Base-by-base conservation (phyloP, 768 basidiomycete species). In the Termitomyces sp. region DNA sequence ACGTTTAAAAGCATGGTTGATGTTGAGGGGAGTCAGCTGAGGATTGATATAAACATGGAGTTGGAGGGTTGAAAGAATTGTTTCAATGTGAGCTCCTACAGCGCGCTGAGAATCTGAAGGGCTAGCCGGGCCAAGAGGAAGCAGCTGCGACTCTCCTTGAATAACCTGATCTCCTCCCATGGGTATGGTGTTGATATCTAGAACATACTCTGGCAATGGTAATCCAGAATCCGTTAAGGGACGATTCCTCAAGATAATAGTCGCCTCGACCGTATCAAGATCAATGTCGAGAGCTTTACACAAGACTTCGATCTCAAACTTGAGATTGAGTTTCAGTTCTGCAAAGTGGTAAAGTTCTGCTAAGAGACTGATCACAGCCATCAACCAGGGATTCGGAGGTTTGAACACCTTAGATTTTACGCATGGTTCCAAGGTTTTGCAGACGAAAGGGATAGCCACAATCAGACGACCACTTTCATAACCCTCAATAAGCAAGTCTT, bases 301-400 rank as follows among this genome's bases (percentile, higher is more conserved):
- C 20, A 98, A 76, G 39, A 98, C 87, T 72, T 99, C 97, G 55
- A 99, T 98, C 73, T 98, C 97, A 67, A 99, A 99, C 73, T 98
- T 98, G 69, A 94, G 81, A 69, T 98, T 97, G 55, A 98, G 78
- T 73, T 96, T 96, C 60, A 98, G 80, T 64, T 98, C 95, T 5
- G 94, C 96, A 65, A 88, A 95, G 69, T 95, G 92, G 71, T 99
- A 98, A n/a, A 99, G 81, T 70, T 99, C 97, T 45, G 86, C 91
- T 46, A 98, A 82, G 44, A 98, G 79, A 62, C 89, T 85, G 65
- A 98, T 79, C 61, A 99, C 91, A 0, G 91, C 95, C 89, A 98
- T 95, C 51, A 99, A 74, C 97, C 97, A 99, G 2, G 97, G 97
- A 70, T 98, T 99, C 26, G 97, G 97, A 20, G 94, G 90, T 66